Base-by-base conservation (phyloP, 352 stramenopile species). In the Pythium catenulatum region DNA sequence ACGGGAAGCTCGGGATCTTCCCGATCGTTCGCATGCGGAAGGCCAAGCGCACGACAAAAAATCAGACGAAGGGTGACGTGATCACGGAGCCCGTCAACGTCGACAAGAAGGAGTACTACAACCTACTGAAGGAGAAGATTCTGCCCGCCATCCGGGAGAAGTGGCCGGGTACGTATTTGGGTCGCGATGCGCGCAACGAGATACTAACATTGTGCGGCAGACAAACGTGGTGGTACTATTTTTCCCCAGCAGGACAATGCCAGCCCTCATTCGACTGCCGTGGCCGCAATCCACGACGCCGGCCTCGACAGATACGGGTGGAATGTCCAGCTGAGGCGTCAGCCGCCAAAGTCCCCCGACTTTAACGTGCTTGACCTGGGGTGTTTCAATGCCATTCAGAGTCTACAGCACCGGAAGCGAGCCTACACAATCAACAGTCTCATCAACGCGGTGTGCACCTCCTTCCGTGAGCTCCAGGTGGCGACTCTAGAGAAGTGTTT, bases 301-400 rank as follows among this genome's bases (percentile, higher is more conserved):
- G 61, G 61, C 23, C 2, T 52, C 9, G 37, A 4, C 14, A 8
- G 5, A 19, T 13, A 36, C 5, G 61, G 37, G 4, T 82, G 50
- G 52, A 19, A 25, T 17, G 37, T 82, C n/a, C 2, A 8, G 15
- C 21, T 87, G 7, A 5, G 23, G 1, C 36, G 43, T 13, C 78
- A 89, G 39, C 83, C 78, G 8, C 34, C 79, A 3, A 79, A 83
- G 5, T 79, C 45, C 14, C 83, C 70, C 11, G 77, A 86, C 36
- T 27, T 89, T 9, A 89, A 86, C 34, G 39, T 86, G 6, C 41
- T 89, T 1, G 69, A 83, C 46, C 34, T 86, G 19, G 83, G 77
- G 39, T 78, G 76, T 25, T 89, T 86, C 50, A 11, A 56, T 13
- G 56, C 69, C 7, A 56, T 86, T 17, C 77, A 89, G 25, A 27